Evolutionary conservation across 2,329 filamentous ascomycete species (phyloP).

Genomic region (Dactylellina drechsleri): DNA sequence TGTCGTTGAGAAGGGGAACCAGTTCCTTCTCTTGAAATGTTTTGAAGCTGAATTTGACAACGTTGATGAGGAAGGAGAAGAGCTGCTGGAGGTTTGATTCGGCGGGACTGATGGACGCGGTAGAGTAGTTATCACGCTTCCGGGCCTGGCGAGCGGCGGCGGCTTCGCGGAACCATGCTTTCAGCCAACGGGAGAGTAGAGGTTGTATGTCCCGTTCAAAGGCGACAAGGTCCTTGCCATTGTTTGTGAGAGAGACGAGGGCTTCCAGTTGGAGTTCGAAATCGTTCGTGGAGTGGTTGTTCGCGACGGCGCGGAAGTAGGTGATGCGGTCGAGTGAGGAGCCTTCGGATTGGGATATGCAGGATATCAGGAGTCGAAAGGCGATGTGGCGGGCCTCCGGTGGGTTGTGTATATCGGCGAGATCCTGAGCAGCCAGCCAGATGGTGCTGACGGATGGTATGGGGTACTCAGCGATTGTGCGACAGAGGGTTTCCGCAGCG

Average conservation of each 20-base stretch:
- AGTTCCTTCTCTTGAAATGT: constrained; percentile 73
- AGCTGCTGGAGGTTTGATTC: constrained; percentile 72
- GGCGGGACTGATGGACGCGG: constrained; percentile 61
- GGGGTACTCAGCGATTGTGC: constrained; percentile 57
- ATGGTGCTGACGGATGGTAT: constrained; percentile 67
- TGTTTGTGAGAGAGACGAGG: constrained; percentile 70
- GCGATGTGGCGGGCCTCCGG: constrained; percentile 69
- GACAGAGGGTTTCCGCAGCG: constrained; percentile 57
- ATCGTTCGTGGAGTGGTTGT: constrained; percentile 69
- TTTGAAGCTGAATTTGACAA: constrained; percentile 80
- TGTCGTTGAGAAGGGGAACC: constrained; percentile 70
- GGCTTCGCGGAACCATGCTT: constrained; percentile 68
- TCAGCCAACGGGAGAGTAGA: constrained; percentile 71
- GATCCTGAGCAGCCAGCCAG: constrained; percentile 74
- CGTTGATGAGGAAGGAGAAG: constrained; percentile 73
- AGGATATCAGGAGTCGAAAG: constrained; percentile 74
- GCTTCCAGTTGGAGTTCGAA: constrained; percentile 74
- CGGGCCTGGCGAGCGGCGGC: constrained; percentile 66
- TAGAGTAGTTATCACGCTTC: constrained; percentile 62
- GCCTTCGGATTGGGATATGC: constrained; percentile 71
- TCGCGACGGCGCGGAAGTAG: constrained; percentile 72
- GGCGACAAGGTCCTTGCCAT: constrained; percentile 71
- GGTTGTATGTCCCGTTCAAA: constrained; percentile 76
- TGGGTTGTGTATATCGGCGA: constrained; percentile 71
- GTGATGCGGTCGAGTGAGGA: constrained; percentile 75